phyloP scores from a whole-genome alignment of 805 yeast genomes.

The Ogataea parapolymorpha region DNA sequence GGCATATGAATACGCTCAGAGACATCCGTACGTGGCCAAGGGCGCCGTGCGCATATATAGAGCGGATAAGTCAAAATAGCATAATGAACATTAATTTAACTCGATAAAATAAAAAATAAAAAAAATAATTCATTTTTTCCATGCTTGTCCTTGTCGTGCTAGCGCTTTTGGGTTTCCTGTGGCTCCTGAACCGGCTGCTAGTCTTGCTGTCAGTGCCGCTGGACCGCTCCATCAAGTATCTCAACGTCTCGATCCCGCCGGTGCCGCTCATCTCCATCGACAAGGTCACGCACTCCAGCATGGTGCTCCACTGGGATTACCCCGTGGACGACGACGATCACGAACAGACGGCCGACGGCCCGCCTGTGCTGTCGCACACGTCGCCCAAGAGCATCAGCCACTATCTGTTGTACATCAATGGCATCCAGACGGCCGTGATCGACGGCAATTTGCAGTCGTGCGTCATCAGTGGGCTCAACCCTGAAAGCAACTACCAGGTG shows the following conservation, averaged over 20 bases:
- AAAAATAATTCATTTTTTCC: conserved; percentile 10
- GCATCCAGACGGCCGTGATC: conserved; percentile 33
- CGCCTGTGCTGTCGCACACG: conserved; percentile 23
- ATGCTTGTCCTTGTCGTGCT: conserved; percentile 18
- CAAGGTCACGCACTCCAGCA: conserved; percentile 42
- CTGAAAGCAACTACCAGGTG: conserved; percentile 39
- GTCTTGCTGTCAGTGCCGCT: conserved; percentile 39
- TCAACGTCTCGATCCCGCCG: conserved; percentile 54
- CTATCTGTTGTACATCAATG: conserved; percentile 39
- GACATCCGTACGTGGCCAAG: conserved; percentile 46
- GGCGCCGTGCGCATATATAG: conserved; percentile 39
- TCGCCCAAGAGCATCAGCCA: conserved; percentile 31
- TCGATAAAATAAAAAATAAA: conserved; percentile 1
- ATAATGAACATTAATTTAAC: background rate
- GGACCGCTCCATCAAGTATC: conserved; percentile 41
- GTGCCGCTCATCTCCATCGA: conserved; percentile 55
- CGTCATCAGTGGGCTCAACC: conserved; percentile 30
- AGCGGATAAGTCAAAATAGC: background rate
- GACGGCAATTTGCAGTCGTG: conserved; percentile 37
- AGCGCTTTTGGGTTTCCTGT: conserved; percentile 24
- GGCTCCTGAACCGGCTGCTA: conserved; percentile 32
- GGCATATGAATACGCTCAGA: conserved; percentile 49
- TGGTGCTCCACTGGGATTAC: conserved; percentile 55
- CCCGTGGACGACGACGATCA: conserved; percentile 7
- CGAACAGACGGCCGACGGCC: conserved; percentile 20